Base-by-base conservation (phyloP, 805 yeast genomes). In the Middelhovenomyces tepae region DNA sequence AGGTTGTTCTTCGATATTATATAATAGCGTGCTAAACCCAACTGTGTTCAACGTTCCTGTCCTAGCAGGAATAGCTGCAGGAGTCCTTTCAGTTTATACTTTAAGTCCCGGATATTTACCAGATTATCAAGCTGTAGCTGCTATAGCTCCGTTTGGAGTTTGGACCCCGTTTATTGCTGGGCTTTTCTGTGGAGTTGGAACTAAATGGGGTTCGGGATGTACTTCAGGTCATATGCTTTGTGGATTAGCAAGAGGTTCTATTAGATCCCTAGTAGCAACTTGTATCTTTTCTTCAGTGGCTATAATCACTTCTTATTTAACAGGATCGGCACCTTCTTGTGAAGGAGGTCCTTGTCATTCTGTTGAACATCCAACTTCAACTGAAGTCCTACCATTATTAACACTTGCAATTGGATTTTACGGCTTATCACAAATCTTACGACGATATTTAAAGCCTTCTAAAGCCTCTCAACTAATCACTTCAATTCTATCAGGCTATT, bases 151-250 rank as follows among this genome's bases (percentile, higher is more conserved):
- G 2, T 31, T 32, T 24, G 40, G 42, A 8, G 5, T 16, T 17
- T 34, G 33, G 35, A 44, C 47, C 2, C 21, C 38, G 10, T 26
- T 40, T 5, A 25, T 43, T 7, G 59, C 69, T 1, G 75, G 75
- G 0, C 35, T 59, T 0, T 42, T 69, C 1, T 69, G 62, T 2
- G 76, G 76, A 0, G 14, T 63, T 2, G 76, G 76, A 1, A 64
- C 75, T 0, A 58, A 58, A 21, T 45, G 56, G 20, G 75, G 71
- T 0, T 51, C 59, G 19, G 76, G 75, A 2, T 71, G 76, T 36
- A 71, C 75, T 1, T 68, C 74, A 0, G 76, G 76, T 2, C 75
- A 71, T 42, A 66, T 71, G 72, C 49, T 71, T 4, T 54, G 57
- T 13, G 76, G 76, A 0, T 32, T 70, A n/a, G 62, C 73, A 7